Base-by-base conservation (phyloP, 1,284 basidiomycete genomes). In the Pseudozyma pruni region DNA sequence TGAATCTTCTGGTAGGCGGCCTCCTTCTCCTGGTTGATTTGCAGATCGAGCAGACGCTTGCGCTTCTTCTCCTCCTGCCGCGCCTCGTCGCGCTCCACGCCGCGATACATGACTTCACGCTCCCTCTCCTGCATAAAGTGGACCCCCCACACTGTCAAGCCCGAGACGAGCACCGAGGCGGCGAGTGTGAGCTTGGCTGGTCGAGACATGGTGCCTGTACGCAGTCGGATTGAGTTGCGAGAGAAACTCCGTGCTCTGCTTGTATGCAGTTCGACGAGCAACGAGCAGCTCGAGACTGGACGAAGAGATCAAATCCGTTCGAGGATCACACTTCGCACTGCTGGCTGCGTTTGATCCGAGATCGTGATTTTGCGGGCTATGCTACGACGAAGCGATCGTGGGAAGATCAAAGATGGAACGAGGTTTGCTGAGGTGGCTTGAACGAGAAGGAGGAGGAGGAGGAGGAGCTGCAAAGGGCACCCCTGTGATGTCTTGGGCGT, bases 121-220 rank as follows among this genome's bases (percentile, higher is more conserved):
- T 98, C 94, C 76, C 88, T 87, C 39, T 87, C 85, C 83, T 98
- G 95, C 66, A 95, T 87, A 76, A 87, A 91, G 82, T 98, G 95
- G 7, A 98, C 95, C 19, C 89, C 92, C 88, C 90, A 94, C 77
- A 98, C 89, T 7, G 91, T 92, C 29, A 88, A 83, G 1, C 86
- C 86, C 13, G 91, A 89, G 49, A 91, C 83, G 8, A 88, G 74
- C 47, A 92, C 83, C 4, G 93, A 89, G n/a, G 85, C 86, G 29
- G 85, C 84, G 27, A 98, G 86, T 5, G 93, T 92, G 38, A 87
- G 83, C 83, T 92, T 93, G 20, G 94, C 91, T 47, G 86, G 86
- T 55, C 88, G 86, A 56, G 91, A 91, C 88, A 92, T 91, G 52
- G 94, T 34, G 29, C 27, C 38, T 27, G 32, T 34, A 25, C 94